A percentile compares a stretch with the other conserved stretches of the same genome.
Conservation (phyloP, 257 asterid genomes). For the Penstemon newberryi region DNA sequence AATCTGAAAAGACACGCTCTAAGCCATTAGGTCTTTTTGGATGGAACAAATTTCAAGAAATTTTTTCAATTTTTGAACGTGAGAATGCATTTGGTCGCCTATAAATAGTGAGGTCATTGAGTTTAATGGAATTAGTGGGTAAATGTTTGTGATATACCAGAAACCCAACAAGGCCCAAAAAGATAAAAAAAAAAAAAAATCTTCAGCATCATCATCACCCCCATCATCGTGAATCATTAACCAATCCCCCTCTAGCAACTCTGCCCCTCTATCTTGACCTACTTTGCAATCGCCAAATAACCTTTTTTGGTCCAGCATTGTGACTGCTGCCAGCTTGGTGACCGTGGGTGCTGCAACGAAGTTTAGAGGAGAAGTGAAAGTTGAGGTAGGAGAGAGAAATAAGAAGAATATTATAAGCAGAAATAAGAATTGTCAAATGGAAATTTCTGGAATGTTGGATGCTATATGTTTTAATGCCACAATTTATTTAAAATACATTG, state of each 20-base stretch:
- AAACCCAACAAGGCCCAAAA: neutral
- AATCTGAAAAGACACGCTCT: slow-evolving; percentile 9
- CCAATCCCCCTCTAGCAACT: neutral
- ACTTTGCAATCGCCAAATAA: neutral
- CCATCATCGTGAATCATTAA: neutral
- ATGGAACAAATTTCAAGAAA: slow-evolving; percentile 22
- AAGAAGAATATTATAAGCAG: neutral
- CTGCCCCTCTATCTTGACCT: neutral
- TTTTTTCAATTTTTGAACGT: slow-evolving; percentile 10
- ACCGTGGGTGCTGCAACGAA: neutral
- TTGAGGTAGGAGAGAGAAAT: slow-evolving; percentile 23
- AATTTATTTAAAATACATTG: slow-evolving; percentile 5
- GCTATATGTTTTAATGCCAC: neutral
- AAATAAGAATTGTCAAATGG: neutral
- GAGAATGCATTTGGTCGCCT: slow-evolving; percentile 13
- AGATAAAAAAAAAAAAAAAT: neutral
- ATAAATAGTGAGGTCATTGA: neutral
- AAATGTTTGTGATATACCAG: too few relatives aligned
- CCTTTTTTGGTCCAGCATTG: slow-evolving; percentile 5
- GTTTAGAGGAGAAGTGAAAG: slow-evolving; percentile 22
- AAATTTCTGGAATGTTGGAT: neutral
- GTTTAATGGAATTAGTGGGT: neutral
- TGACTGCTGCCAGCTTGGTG: neutral
- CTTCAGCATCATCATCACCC: neutral
- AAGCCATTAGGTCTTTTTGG: neutral